Evolutionary conservation across 768 basidiomycete genomes (phyloP).

Genomic region (Dentipellis fragilis): DNA sequence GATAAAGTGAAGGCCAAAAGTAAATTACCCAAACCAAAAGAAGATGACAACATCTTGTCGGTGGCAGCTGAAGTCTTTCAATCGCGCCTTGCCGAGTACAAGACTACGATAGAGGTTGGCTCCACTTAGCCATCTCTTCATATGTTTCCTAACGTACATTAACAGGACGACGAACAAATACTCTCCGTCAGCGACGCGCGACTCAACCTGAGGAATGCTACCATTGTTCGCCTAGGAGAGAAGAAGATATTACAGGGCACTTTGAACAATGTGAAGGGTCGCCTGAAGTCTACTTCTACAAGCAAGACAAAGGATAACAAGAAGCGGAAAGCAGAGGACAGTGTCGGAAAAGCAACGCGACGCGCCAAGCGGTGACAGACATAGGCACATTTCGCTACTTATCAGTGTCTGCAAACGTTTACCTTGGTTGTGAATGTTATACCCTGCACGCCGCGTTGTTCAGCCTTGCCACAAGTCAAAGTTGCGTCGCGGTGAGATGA

Average conservation of each 20-base stretch:
- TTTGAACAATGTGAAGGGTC: neutral
- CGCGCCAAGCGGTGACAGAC: neutral
- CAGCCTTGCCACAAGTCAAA: too few relatives aligned
- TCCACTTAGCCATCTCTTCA: neutral
- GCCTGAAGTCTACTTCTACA: neutral
- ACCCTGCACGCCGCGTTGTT: neutral
- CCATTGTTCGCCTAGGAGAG: slow-evolving; percentile 72
- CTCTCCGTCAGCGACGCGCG: slow-evolving; percentile 17
- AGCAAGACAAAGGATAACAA: neutral
- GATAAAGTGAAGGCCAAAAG: slow-evolving; percentile 46
- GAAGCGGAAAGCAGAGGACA: neutral
- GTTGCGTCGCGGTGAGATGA: neutral
- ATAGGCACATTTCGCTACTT: too few relatives aligned
- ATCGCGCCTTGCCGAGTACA: slow-evolving; percentile 44
- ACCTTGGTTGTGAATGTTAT: neutral
- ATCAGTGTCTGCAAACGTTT: neutral
- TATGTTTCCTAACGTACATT: neutral
- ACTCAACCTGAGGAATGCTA: slow-evolving; percentile 46
- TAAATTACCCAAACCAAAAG: slow-evolving; percentile 65
- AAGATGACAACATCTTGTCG: slow-evolving; percentile 36
- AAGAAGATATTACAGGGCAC: slow-evolving; percentile 47
- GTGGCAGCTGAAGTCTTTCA: slow-evolving; percentile 40
- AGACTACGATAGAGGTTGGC: slow-evolving; percentile 46
- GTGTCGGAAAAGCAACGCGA: neutral
- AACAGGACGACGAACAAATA: slow-evolving; percentile 42